Base-by-base conservation (phyloP, 1,284 basidiomycete species). In the Singerocomus inundabilis region DNA sequence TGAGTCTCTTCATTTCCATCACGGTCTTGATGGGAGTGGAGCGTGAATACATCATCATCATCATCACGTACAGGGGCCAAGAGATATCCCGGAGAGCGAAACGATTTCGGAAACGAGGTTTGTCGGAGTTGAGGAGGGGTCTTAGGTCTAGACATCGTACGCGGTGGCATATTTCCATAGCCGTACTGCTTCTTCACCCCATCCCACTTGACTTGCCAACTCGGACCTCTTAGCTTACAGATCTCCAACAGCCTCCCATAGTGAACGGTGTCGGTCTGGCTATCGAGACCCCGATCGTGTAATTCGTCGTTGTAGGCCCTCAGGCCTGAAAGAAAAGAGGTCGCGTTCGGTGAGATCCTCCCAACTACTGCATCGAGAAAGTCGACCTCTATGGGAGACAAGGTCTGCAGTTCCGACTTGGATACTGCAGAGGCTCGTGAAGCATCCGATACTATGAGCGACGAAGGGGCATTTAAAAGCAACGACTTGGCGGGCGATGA, bases 231-330 rank as follows among this genome's bases (percentile, higher is more conserved):
- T 61, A 91, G 61, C 26, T 85, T 88, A 37, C 87, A 86, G 5
- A 92, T 72, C 64, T 91, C 90, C 52, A 92, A 68, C 30, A 92
- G 68, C 63, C 88, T 87, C 25, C 81, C 80, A 63, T 91, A 92
- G 62, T 85, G 88, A n/a, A 84, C 72, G 13, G 88, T 85, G 64
- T 92, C 90, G 30, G 80, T 74, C 51, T 84, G 80, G n/a, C 83
- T 78, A 57, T 91, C 85, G n/a, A 91, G 69, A 2, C 84, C 84
- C 5, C 82, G 76, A 55, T 86, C 83, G 49, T 78, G 77, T 15
- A 91, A 71, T 18, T 89, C 79, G 52, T 86, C 83, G 58, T 83
- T 88, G 64, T 92, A 92, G 0, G 88, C 85, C 59, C 87, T 88
- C 74, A 89, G 84, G n/a, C 90, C 79, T 2, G 80, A 77, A 31